Evolutionary conservation across 768 basidiomycete genomes (phyloP).

Genomic region (Naganishia friedmannii): DNA sequence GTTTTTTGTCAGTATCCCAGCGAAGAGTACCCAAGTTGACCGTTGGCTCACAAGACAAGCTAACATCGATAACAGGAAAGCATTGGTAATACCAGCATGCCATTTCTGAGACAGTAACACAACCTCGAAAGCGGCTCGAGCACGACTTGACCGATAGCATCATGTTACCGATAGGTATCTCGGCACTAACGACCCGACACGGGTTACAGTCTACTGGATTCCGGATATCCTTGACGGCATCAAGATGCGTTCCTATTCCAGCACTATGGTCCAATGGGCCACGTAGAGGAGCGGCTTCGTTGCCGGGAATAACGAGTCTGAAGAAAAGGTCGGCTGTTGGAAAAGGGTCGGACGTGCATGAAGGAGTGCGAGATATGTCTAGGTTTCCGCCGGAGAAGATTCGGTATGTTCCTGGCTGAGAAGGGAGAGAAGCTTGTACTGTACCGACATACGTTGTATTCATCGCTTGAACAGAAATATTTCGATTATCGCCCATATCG

Average conservation of each 20-base stretch:
- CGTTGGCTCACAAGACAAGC: too few species aligned
- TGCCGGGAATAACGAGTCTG: constrained; percentile 21
- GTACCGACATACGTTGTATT: neutral
- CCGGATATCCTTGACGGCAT: neutral
- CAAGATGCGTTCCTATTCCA: neutral
- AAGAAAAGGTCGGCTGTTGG: constrained; percentile 15
- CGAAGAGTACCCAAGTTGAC: too few species aligned
- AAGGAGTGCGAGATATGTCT: constrained; percentile 24
- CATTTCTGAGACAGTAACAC: neutral
- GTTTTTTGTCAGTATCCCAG: too few species aligned
- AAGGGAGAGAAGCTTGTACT: neutral
- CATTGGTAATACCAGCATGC: neutral
- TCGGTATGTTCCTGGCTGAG: neutral
- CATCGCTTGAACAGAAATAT: constrained; percentile 60
- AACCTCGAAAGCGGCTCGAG: neutral
- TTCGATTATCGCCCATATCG: constrained; percentile 95
- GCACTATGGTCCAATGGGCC: neutral
- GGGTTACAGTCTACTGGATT: constrained; percentile 12
- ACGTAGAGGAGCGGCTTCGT: constrained; percentile 1
- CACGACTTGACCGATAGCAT: neutral
- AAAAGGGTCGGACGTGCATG: constrained; percentile 21
- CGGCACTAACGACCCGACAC: neutral
- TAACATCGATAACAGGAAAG: too few species aligned
- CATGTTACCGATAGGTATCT: constrained; percentile 3
- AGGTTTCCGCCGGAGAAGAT: constrained; percentile 28